These are phyloP conservation scores for Malus fusca DNA, from an alignment of 306 rosid genomes.

Conservation along the genomic window DNA sequence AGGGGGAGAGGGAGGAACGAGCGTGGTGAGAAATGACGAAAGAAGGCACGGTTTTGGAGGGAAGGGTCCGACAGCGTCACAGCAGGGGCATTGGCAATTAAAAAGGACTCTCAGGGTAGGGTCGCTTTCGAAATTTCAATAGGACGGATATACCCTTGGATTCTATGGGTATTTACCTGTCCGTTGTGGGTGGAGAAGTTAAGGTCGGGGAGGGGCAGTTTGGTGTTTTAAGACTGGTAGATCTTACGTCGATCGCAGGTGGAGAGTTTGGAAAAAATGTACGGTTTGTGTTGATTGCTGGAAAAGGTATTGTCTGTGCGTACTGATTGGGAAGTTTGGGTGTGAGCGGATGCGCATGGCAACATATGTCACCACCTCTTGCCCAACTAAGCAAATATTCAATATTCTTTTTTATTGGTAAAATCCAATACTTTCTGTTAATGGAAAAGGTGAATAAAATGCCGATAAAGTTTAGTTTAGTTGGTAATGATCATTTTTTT, in stretches of 20 bases:
- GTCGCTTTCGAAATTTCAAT: slow-evolving; percentile 12
- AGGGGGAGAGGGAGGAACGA: background rate
- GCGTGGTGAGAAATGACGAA: slow-evolving; percentile 15
- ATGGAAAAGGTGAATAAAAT: no score
- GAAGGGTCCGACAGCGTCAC: slow-evolving; percentile 1
- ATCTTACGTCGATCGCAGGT: slow-evolving; percentile 9
- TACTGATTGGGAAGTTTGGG: background rate
- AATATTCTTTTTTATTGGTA: background rate
- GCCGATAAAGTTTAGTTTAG: no score
- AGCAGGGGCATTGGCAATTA: slow-evolving; percentile 18
- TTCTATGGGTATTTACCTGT: background rate
- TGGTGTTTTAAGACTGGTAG: slow-evolving; percentile 12
- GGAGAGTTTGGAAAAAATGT: background rate
- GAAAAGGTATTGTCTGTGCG: background rate
- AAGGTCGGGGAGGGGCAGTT: background rate
- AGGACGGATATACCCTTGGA: background rate
- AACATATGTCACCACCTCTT: background rate
- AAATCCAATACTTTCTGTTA: no score
- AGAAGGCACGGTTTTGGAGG: slow-evolving; percentile 13
- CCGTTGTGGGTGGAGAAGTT: background rate
- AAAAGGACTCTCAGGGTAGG: slow-evolving; percentile 6
- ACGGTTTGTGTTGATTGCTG: slow-evolving; percentile 13
- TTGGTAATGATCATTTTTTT: accelerated
- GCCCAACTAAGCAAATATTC: background rate
- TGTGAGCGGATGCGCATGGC: background rate